Evolutionary conservation across 345 rosid genomes (phyloP).

Genomic region (Geranium brycei): DNA sequence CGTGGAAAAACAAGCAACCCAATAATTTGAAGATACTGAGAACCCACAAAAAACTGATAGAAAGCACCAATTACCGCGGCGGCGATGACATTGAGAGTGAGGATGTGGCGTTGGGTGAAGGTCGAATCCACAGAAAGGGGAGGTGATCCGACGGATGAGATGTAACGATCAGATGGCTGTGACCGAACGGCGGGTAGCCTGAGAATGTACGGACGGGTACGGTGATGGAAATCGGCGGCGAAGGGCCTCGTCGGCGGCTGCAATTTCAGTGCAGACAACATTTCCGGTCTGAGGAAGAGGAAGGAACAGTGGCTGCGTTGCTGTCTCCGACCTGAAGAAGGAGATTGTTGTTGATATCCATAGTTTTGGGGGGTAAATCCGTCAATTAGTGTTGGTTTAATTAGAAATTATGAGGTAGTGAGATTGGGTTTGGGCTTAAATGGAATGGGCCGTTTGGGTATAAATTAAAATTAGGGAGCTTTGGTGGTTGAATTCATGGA

Average conservation of each 20-base stretch:
- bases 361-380: too few species aligned
- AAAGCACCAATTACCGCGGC: slow-evolving; percentile 30
- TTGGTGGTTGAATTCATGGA: too few species aligned
- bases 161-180: slow-evolving; percentile 19
- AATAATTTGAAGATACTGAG: not conserved
- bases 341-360: not conserved
- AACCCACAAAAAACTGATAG: not conserved
- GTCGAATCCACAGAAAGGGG: slow-evolving; percentile 31
- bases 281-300: not conserved
- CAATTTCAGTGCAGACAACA: slow-evolving; percentile 21
- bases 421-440: too few species aligned
- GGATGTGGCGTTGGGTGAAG: slow-evolving; percentile 55
- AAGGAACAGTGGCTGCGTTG: not conserved
- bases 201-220: slow-evolving; percentile 1
- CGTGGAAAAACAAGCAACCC: not conserved
- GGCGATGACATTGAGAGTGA: slow-evolving; percentile 50
- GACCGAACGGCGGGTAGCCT: slow-evolving; percentile 14
- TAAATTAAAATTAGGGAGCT: too few species aligned
- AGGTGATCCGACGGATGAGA: slow-evolving; percentile 39
- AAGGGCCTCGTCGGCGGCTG: slow-evolving; percentile 3
- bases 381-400: too few species aligned
- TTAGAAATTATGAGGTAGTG: too few species aligned
- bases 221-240: not conserved
- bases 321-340: not conserved
- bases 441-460: too few species aligned